Base-by-base conservation (phyloP, 768 basidiomycete species). In the Dictyophora rubrovolvata region DNA sequence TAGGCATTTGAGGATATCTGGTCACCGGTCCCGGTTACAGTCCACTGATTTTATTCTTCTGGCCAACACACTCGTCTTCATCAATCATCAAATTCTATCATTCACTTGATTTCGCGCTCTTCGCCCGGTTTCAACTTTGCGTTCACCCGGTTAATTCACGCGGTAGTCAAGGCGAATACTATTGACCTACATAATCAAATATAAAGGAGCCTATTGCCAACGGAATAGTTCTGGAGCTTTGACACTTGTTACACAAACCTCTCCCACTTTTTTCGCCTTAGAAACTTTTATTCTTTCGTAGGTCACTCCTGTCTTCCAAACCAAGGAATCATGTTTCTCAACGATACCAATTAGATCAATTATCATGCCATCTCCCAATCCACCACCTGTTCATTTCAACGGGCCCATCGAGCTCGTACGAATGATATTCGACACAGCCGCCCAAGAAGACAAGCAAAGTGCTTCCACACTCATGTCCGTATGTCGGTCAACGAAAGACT, bases 351-450 rank as follows among this genome's bases (percentile, higher is more conserved):
- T 28, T 28, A 28, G 28, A 28, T 28, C 28, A 2, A 2, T 28
- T 3, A 28, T 28, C 28, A 42, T 42, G 42, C n/a, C n/a, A 42
- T 35, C 53, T 28, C 7, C 23, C 34, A 54, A 36, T 36, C 28
- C 21, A 54, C 36, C 23, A 7, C 34, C 50, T 17, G 46, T 7
- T 49, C 22, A 33, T 14, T 59, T 59, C 50, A 51, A 59, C 28
- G 57, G 49, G 21, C 57, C 57, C n/a, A 51, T 59, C 8, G 57
- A 59, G 36, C 23, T 59, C 5, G 57, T 59, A 12, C 28, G 37
- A 35, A 35, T 51, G 22, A 59, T 59, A 35, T 51, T 59, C 35
- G 57, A 59, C 57, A 59, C 48, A 33, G 57, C 57, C 14, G 57
- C 57, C 36, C 49, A 51, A 33, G 33, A 59, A 5, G 50, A 59